phyloP scores from a whole-genome alignment of 1,284 basidiomycete genomes.

The Mycena citricolor region DNA sequence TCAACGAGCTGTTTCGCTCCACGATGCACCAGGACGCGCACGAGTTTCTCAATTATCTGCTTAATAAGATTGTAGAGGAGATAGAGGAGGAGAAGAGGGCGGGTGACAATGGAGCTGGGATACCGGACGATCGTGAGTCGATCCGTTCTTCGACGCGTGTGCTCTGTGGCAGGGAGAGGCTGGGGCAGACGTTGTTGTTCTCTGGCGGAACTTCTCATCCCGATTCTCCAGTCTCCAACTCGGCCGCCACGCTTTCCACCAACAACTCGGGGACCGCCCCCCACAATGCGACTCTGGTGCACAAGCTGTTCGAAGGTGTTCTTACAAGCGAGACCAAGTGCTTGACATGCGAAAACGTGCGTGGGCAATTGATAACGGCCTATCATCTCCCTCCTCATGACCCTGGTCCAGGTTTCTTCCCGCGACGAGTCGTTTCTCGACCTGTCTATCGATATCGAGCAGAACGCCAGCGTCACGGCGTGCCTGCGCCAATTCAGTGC shows the following conservation, averaged over 20 bases:
- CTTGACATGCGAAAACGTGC: slow-evolving; percentile 91
- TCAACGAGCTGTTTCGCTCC: slow-evolving; percentile 85
- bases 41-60: slow-evolving; percentile 93
- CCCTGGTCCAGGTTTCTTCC: slow-evolving; percentile 71
- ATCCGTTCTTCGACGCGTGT: slow-evolving; percentile 5
- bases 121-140: slow-evolving; percentile 54
- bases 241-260: slow-evolving; percentile 37
- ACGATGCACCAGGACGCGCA: slow-evolving; percentile 95
- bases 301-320: slow-evolving; percentile 89
- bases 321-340: slow-evolving; percentile 97
- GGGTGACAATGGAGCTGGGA: slow-evolving; percentile 31
- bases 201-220: too few species aligned
- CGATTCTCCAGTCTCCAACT: slow-evolving; percentile 49
- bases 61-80: slow-evolving; percentile 94
- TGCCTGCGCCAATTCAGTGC: slow-evolving; percentile 96
- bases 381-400: slow-evolving; percentile 11
- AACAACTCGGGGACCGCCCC: slow-evolving; percentile 43
- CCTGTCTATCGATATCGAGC: slow-evolving; percentile 96
- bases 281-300: slow-evolving; percentile 76
- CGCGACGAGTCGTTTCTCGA: slow-evolving; percentile 97
- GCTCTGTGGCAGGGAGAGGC: slow-evolving; percentile 5
- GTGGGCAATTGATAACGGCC: slow-evolving; percentile 25
- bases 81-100: slow-evolving; percentile 71
- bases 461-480: slow-evolving; percentile 93
- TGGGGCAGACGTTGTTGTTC: not conserved